These are phyloP conservation scores for Amaranthus cruentus DNA, from an alignment of 148 eudicot species.

Conservation along the genomic window DNA sequence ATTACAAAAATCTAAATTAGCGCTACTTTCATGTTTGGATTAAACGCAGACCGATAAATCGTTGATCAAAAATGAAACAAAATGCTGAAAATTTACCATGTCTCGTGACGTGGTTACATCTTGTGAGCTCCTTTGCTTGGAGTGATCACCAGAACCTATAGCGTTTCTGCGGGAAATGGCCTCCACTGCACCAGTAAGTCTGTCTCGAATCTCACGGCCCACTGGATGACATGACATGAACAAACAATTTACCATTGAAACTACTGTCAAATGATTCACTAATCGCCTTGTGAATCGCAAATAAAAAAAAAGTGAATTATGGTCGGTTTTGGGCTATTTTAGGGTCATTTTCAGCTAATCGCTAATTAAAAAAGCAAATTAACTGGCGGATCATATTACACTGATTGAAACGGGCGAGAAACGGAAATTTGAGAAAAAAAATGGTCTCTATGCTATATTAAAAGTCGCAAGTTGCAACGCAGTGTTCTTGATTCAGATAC, in stretches of 20 bases:
- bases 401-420: too few relatives aligned
- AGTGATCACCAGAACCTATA: conserved; percentile 51
- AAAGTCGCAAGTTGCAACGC: background rate
- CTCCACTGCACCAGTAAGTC: conserved; percentile 77
- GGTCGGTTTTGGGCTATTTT: background rate
- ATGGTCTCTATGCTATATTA: background rate
- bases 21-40: background rate
- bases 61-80: background rate
- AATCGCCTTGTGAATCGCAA: background rate
- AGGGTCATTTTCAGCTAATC: background rate
- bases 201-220: conserved; percentile 75
- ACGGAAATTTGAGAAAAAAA: background rate
- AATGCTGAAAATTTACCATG: conserved; percentile 41
- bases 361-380: too few relatives aligned
- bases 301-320: background rate
- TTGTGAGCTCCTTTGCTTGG: conserved; percentile 52
- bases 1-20: background rate
- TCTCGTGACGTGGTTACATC: conserved; percentile 69
- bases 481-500: background rate
- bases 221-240: conserved; percentile 28
- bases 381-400: too few relatives aligned
- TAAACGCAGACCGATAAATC: background rate
- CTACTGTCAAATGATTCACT: background rate
- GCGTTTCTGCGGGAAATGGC: conserved; percentile 68
- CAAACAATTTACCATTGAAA: conserved; percentile 7